Conservation (phyloP, 2,329 filamentous ascomycete species). For the Claviceps monticola region DNA sequence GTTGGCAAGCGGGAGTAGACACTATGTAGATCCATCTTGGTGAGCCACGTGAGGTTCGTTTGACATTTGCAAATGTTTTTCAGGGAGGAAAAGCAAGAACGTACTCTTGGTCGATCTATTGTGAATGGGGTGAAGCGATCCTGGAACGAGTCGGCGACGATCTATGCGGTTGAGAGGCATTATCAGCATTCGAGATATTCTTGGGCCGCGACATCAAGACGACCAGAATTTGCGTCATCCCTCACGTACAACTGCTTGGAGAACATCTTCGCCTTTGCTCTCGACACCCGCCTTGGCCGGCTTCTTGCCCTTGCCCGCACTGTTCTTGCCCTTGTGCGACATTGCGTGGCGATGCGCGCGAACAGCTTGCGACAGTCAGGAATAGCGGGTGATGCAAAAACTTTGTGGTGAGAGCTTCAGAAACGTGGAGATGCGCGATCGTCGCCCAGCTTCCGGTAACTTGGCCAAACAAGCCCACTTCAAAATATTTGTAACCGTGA, state of each 20-base stretch:
- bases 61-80: neutral
- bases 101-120: conserved; percentile 70
- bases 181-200: conserved; percentile 8
- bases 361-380: neutral
- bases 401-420: neutral
- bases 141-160: conserved; percentile 91
- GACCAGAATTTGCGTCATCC: conserved; percentile 12
- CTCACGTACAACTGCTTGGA: conserved; percentile 40
- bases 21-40: conserved; percentile 36
- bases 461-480: too few species aligned
- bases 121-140: conserved; percentile 84
- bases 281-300: conserved; percentile 36
- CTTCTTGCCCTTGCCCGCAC: conserved; percentile 37
- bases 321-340: conserved; percentile 32
- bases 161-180: conserved; percentile 28
- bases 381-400: neutral
- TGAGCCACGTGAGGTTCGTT: neutral
- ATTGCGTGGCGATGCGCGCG: conserved; percentile 16
- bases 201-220: neutral
- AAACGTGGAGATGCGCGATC: too few species aligned
- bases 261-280: conserved; percentile 41
- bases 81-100: neutral
- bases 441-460: too few species aligned
- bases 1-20: conserved; percentile 84
- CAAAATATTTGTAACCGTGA: too few species aligned